Percentiles rank a stretch among this genome's conserved stretches.
phyloP scores from a whole-genome alignment of 1,284 basidiomycete genomes.

The Wolfiporia cocos region DNA sequence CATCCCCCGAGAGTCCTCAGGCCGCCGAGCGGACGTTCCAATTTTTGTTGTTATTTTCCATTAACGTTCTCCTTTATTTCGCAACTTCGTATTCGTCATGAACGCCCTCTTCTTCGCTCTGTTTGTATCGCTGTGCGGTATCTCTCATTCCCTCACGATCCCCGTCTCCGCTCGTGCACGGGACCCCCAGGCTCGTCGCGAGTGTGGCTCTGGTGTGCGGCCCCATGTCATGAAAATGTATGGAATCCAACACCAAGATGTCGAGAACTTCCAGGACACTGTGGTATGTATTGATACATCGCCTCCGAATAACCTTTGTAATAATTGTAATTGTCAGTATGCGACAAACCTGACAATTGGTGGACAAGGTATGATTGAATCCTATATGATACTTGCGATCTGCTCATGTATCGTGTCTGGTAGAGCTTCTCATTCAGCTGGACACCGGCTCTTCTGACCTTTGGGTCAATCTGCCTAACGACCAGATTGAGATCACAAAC shows the following conservation, averaged over 20 bases:
- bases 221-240: slow-evolving; percentile 5
- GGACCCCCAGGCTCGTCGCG: neutral
- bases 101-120: slow-evolving; percentile 16
- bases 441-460: slow-evolving; percentile 22
- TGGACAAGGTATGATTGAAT: slow-evolving; percentile 9
- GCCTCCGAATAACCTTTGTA: neutral
- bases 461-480: slow-evolving; percentile 13
- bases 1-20: too few species aligned
- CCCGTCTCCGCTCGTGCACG: slow-evolving; percentile 9
- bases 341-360: slow-evolving; percentile 21
- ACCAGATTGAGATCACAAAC: slow-evolving; percentile 13
- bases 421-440: slow-evolving; percentile 18
- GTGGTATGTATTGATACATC: slow-evolving; percentile 13
- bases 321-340: slow-evolving; percentile 11
- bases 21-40: too few species aligned
- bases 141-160: slow-evolving; percentile 16
- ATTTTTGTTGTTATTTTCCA: slow-evolving; percentile 8
- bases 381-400: neutral
- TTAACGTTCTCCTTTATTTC: slow-evolving; percentile 9
- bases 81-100: slow-evolving; percentile 18
- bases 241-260: slow-evolving; percentile 9
- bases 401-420: neutral
- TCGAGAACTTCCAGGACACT: slow-evolving; percentile 19
- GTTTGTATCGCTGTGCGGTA: slow-evolving; percentile 23
- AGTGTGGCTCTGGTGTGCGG: slow-evolving; percentile 8